Evolutionary conservation across 192 early-diverging fungal species (phyloP), one percentile per base, ranked within the genome.

Genomic region (Pecoramyces ruminantium): DNA sequence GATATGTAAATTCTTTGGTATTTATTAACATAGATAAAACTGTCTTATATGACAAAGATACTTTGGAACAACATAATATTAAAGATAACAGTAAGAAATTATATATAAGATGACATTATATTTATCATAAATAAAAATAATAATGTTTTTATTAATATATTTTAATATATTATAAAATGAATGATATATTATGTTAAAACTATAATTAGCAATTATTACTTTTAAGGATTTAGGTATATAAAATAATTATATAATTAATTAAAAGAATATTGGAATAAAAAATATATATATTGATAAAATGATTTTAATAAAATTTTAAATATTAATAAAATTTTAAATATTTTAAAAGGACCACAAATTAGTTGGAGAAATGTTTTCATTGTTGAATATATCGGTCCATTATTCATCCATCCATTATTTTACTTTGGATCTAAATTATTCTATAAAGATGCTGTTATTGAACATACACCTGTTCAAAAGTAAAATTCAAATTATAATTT

Each of bases 361-460:
- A 93, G 95, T 80, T 98, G 97, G 97, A 88, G 89, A 80, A 94
- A 93, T 27, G 96, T 97, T 78, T 98, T 97, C 82, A 86, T 95
- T 82, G 90, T 97, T 80, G 97, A 98, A 86, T 98, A 98, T 79
- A 83, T 92, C 58, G 97, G 97, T 58, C 97, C 97, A 29, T 83
- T 98, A 79, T 58, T 96, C 34, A 89, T 97, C 83, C 95, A 98
- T 80, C 91, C 92, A 34, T 82, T 98, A 34, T 88, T 96, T 82
- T 98, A 94, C 90, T 92, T 90, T 84, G 87, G 92, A 38, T 88
- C 88, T 27, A 84, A 82, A 18, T 30, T 92, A 51, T 87, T 97
- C 79, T 96, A 96, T 84, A 88, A 94, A 42, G 28, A 81, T 30
- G 78, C 81, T 16, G 13, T 15, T 14, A 87, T 92, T 79, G 88